Conservation (phyloP, 169 alveolate species). For the Cryptosporidium andersoni region DNA sequence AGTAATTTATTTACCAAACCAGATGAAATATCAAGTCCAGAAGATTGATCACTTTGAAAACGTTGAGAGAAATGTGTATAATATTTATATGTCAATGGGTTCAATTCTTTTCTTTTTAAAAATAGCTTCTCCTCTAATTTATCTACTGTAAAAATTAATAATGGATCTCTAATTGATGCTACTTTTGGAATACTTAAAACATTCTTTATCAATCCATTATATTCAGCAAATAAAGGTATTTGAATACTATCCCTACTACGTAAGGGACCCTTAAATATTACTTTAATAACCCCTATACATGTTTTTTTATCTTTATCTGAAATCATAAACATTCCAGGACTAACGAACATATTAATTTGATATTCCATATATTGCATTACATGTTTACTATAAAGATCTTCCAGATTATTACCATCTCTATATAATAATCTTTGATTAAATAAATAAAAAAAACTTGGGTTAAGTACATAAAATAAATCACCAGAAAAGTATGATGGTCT, state of each 20-base stretch:
- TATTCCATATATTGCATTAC: constrained; percentile 29
- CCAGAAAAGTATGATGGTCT: constrained; percentile 12
- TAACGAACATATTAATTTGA: too few relatives aligned
- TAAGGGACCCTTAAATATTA: constrained; percentile 6
- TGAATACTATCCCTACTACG: not conserved
- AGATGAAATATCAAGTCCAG: too few relatives aligned
- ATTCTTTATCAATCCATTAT: constrained; percentile 16
- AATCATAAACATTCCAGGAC: too few relatives aligned
- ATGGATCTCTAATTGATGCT: constrained; percentile 28
- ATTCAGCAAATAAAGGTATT: constrained; percentile 12
- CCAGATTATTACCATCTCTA: constrained; percentile 24
- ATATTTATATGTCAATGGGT: not conserved
- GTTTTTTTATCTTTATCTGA: constrained; percentile 1
- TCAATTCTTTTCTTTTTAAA: not conserved
- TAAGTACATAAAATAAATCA: constrained; percentile 1
- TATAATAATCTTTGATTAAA: constrained; percentile 7
- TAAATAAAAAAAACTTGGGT: not conserved
- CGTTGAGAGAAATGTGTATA: too few relatives aligned
- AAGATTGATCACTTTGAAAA: too few relatives aligned
- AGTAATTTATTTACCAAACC: too few relatives aligned
- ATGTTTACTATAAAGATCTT: not conserved
- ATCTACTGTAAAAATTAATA: constrained; percentile 8
- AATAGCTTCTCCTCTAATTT: not conserved
- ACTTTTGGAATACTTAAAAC: constrained; percentile 35
- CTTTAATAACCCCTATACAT: constrained; percentile 14